phyloP scores from a whole-genome alignment of 257 asterid species.

The Solanum gracilifrons region DNA sequence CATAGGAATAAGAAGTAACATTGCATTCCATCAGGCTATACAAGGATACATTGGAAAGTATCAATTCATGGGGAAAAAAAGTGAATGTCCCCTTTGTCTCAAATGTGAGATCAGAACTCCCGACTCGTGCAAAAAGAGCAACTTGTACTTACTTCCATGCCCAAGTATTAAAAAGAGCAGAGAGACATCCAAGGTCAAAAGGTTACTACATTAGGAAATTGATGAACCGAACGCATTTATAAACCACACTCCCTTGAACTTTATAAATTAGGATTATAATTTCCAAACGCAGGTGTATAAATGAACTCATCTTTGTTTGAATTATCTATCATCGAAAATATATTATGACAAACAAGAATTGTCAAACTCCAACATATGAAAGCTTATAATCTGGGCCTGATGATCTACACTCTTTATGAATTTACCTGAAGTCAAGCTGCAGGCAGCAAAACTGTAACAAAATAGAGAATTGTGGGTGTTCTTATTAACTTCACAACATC shows the following conservation, averaged over 20 bases:
- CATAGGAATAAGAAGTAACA: not conserved
- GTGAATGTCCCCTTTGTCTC: not conserved
- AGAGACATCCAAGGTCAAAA: not conserved
- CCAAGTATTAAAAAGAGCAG: not conserved
- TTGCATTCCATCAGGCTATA: not conserved
- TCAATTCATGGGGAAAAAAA: not conserved
- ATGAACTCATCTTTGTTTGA: not conserved
- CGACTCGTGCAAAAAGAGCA: not conserved
- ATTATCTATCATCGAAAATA: not conserved
- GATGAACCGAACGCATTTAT: not conserved
- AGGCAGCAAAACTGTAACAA: not conserved
- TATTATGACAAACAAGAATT: not conserved
- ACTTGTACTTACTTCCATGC: not conserved
- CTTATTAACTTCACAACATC: not conserved
- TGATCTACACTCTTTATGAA: not conserved
- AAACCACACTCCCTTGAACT: not conserved
- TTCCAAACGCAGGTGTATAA: not conserved
- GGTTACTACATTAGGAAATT: not conserved
- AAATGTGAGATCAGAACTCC: not conserved
- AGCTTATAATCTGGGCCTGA: not conserved
- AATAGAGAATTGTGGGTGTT: not conserved
- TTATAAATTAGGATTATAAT: not conserved
- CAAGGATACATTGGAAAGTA: not conserved
- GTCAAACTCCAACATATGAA: not conserved
- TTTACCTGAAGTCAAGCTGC: not conserved